Conservation (phyloP, 2,329 filamentous ascomycete species). For the Fusarium bulbicola region DNA sequence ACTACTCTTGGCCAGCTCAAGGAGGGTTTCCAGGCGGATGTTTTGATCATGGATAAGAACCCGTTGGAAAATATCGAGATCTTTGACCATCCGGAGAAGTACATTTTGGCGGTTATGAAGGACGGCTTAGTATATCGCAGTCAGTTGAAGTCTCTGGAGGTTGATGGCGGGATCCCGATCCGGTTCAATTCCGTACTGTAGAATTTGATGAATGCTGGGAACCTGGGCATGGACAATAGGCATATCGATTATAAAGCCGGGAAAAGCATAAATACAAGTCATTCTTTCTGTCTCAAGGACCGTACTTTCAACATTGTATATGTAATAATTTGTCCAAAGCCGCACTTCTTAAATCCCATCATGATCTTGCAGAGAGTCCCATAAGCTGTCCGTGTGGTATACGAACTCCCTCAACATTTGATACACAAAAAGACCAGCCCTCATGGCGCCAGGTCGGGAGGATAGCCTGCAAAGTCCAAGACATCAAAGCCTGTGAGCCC, state of each 20-base stretch:
- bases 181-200: not conserved
- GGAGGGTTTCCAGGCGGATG: not conserved
- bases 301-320: fast-evolving
- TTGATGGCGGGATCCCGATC: not conserved
- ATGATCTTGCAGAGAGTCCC: fast-evolving
- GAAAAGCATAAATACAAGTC: not conserved
- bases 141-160: not conserved
- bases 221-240: too few relatives aligned
- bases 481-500: not conserved
- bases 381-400: fast-evolving
- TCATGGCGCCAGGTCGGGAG: not conserved
- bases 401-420: too few relatives aligned
- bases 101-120: not conserved
- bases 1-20: not conserved
- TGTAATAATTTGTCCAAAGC: fast-evolving
- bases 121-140: not conserved
- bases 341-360: fast-evolving
- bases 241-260: too few relatives aligned
- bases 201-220: fast-evolving
- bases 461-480: not conserved
- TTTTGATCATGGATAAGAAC: not conserved
- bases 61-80: not conserved
- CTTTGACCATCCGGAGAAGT: not conserved
- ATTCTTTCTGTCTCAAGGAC: fast-evolving
- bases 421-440: too few relatives aligned